Base-by-base conservation (phyloP, 768 basidiomycete species). In the Bullera alba region DNA sequence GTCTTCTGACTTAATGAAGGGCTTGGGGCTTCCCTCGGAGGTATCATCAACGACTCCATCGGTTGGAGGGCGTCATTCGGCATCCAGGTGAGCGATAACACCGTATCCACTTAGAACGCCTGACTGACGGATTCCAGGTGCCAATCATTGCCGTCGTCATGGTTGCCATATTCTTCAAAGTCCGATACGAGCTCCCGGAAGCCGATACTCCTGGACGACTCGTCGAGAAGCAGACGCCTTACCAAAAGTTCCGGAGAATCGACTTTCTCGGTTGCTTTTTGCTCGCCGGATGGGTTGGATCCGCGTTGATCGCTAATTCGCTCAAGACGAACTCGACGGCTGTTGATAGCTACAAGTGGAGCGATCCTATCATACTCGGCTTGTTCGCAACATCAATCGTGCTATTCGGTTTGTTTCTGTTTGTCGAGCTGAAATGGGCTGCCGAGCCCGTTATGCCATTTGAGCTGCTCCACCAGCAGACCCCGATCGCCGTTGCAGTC, bases 391-490 rank as follows among this genome's bases (percentile, higher is more conserved):
- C 75, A 35, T 84, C 87, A 58, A 71, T 71, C 42, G 53, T 84
- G 19, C 83, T 77, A 45, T 76, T 77, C 8, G 57, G 75, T 5
- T 61, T 76, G 2, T 97, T 99, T 70, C 67, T 92, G 26, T 67
- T 81, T 39, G 86, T 87, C 22, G 93, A 99, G 74, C 81, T 82
- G 50, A 77, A 79, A 57, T 82, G 80, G 76, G 82, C 87, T 2
- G 77, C 80, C 3, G 86, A 85, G 69, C 95, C 95, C 15, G 85
- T 96, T 45, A 85, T 99, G 83, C 93, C 93, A 42, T 74, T 95
- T 56, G 80, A 80, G 46, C 74, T 92, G 49, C 79, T 92, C 28
- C 80, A 78, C 27, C 81, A 83, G 64, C 77, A 90, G 48, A 91
- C 86, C 21, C 87, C 88, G 4, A 72, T 90, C 17, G 84, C 86